Evolutionary conservation across 108 stramenopile genomes (phyloP).

Genomic region (Pseudonitzschia multistriata): DNA sequence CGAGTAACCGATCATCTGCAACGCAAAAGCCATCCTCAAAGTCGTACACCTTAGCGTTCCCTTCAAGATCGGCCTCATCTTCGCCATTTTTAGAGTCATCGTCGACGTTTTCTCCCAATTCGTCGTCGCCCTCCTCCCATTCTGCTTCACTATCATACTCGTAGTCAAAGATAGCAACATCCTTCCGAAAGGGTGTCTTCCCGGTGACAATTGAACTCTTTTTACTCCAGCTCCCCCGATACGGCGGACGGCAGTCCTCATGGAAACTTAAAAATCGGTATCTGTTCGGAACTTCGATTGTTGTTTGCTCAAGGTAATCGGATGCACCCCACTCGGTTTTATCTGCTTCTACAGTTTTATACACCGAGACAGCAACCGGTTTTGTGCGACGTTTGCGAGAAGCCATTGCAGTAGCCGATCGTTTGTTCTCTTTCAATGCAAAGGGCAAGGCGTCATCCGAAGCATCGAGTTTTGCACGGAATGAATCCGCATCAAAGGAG

Average conservation of each 20-base stretch:
- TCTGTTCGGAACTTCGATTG: slow-evolving; percentile 64
- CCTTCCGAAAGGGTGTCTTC: slow-evolving; percentile 70
- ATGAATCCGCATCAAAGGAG: slow-evolving; percentile 49
- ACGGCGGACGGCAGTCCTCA: slow-evolving; percentile 82
- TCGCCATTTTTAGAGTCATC: slow-evolving; percentile 62
- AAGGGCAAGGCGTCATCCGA: neutral
- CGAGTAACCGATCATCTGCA: slow-evolving; percentile 55
- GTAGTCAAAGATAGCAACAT: slow-evolving; percentile 68
- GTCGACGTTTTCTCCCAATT: slow-evolving; percentile 75
- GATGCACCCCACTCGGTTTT: slow-evolving; percentile 32
- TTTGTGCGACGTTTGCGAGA: slow-evolving; percentile 34
- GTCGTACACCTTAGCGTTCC: slow-evolving; percentile 44
- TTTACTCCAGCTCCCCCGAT: slow-evolving; percentile 92
- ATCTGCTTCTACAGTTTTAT: slow-evolving; percentile 39
- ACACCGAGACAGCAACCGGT: slow-evolving; percentile 31
- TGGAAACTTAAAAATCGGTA: slow-evolving; percentile 83
- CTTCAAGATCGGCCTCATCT: slow-evolving; percentile 67
- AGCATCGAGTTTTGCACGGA: slow-evolving; percentile 44
- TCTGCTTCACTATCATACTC: slow-evolving; percentile 90
- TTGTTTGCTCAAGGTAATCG: slow-evolving; percentile 69
- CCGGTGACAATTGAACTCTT: slow-evolving; percentile 68
- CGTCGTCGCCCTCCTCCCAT: slow-evolving; percentile 90
- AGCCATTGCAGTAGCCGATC: slow-evolving; percentile 23
- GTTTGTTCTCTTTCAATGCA: slow-evolving; percentile 19
- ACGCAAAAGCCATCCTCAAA: slow-evolving; percentile 79